These are phyloP conservation scores for Amaranthus cruentus DNA, from an alignment of 148 eudicot genomes.

Conservation along the genomic window DNA sequence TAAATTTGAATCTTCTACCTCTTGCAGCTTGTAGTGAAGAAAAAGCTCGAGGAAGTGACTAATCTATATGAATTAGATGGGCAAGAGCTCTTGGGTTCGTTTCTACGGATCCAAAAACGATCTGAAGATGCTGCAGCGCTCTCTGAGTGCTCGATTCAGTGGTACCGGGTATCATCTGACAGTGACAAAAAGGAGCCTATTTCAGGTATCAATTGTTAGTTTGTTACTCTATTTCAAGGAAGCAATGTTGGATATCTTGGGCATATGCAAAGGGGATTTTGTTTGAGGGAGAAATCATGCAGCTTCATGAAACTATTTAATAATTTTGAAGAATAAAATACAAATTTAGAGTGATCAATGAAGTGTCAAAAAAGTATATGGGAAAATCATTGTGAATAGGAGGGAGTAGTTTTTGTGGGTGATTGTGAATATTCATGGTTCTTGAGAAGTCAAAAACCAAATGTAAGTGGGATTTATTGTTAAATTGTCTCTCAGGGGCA, in stretches of 20 bases:
- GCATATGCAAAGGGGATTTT: background rate
- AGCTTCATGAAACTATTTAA: background rate
- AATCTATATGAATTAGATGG: constrained; percentile 71
- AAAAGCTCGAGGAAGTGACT: constrained; percentile 44
- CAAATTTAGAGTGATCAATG: too few species aligned
- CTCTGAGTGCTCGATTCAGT: constrained; percentile 74
- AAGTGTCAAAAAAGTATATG: too few species aligned
- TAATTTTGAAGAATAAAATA: too few species aligned
- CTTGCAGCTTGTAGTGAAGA: constrained; percentile 68
- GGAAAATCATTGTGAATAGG: background rate
- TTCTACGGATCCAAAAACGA: constrained; percentile 54
- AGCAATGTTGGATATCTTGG: background rate
- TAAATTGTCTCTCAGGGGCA: constrained; percentile 52
- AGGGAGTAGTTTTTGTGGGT: background rate
- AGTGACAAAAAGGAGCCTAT: constrained; percentile 70
- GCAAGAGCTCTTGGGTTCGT: constrained; percentile 75
- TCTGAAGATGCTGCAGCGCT: constrained; percentile 59
- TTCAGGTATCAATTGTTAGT: constrained; percentile 55
- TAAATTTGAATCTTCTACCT: constrained; percentile 3
- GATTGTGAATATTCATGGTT: background rate
- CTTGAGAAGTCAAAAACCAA: background rate
- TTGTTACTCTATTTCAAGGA: background rate
- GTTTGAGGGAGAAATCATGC: background rate
- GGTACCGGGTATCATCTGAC: constrained; percentile 71
- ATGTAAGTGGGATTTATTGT: constrained; percentile 3